Evolutionary conservation across 140 eudicot species (phyloP).

Genomic region (Ambrosia hybrid): DNA sequence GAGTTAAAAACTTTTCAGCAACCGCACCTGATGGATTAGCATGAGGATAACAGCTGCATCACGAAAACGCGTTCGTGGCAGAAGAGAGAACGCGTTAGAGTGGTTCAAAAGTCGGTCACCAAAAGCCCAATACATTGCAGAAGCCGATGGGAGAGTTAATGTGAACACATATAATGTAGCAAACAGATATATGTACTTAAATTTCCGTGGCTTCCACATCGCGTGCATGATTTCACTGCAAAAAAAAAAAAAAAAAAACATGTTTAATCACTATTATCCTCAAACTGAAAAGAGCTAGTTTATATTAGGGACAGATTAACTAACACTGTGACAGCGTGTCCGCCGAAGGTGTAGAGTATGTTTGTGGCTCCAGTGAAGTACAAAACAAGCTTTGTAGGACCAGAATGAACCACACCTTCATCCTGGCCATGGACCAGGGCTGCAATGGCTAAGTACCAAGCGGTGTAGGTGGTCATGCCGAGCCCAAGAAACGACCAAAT

Average conservation of each 20-base stretch:
- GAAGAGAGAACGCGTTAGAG: constrained; percentile 73
- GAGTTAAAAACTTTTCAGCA: neutral
- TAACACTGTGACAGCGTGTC: constrained; percentile 85
- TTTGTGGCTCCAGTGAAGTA: constrained; percentile 86
- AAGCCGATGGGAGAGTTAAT: constrained; percentile 65
- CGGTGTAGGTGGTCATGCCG: constrained; percentile 81
- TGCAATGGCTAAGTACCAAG: constrained; percentile 78
- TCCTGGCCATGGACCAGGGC: constrained; percentile 72
- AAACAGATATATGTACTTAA: constrained; percentile 65
- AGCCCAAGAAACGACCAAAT: constrained; percentile 80
- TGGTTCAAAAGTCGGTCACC: constrained; percentile 70
- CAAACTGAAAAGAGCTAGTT: neutral
- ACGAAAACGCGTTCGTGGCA: constrained; percentile 53
- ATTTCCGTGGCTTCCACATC: constrained; percentile 81
- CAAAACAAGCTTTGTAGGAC: constrained; percentile 58
- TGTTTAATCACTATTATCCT: no score
- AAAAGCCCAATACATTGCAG: constrained; percentile 78
- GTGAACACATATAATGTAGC: constrained; percentile 80
- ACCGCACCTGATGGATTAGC: constrained; percentile 78
- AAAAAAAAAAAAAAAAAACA: neutral
- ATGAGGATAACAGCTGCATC: constrained; percentile 74
- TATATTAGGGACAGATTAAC: constrained; percentile 20
- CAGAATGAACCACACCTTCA: constrained; percentile 66
- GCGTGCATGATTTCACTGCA: constrained; percentile 87
- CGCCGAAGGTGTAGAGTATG: constrained; percentile 79